phyloP scores from a whole-genome alignment of 2,329 filamentous ascomycete species.

The Fusarium sp. region DNA sequence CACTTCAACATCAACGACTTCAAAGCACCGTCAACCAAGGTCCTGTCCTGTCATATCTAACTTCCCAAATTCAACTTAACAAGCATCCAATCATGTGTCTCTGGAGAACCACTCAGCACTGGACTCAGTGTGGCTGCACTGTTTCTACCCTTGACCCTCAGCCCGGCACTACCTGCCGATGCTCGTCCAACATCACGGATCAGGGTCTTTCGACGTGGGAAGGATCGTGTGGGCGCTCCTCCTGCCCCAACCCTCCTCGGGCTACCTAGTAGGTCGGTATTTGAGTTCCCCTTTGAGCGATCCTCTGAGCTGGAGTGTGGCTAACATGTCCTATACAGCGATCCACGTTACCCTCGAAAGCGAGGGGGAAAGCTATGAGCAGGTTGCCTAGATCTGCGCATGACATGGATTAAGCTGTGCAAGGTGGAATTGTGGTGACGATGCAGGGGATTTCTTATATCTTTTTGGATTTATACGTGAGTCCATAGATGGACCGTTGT shows the following conservation, averaged over 20 bases:
- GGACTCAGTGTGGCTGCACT: conserved; percentile 53
- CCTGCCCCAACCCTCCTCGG: conserved; percentile 50
- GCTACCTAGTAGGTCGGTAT: conserved; percentile 47
- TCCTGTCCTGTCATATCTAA: neutral
- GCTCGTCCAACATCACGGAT: conserved; percentile 43
- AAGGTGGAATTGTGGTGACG: conserved; percentile 7
- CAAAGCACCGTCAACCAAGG: neutral
- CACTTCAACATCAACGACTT: conserved; percentile 7
- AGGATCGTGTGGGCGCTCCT: conserved; percentile 50
- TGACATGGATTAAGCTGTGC: conserved; percentile 1
- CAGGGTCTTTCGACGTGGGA: conserved; percentile 51
- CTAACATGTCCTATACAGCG: conserved; percentile 35
- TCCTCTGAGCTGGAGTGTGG: conserved; percentile 1
- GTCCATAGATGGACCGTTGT: conserved; percentile 40
- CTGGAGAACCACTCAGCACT: conserved; percentile 52
- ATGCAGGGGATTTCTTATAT: conserved; percentile 17
- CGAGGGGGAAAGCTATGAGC: conserved; percentile 45
- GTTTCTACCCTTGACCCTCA: conserved; percentile 41
- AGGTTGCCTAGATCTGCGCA: conserved; percentile 11
- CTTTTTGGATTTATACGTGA: conserved; percentile 26
- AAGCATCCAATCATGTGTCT: conserved; percentile 51
- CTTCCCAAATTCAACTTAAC: neutral
- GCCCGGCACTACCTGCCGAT: conserved; percentile 51
- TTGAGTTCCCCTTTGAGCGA: conserved; percentile 21
- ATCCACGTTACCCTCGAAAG: conserved; percentile 42